Evolutionary conservation across 306 rosid species (phyloP), one percentile per base, ranked within the genome.

Genomic region (Malus sieversii): DNA sequence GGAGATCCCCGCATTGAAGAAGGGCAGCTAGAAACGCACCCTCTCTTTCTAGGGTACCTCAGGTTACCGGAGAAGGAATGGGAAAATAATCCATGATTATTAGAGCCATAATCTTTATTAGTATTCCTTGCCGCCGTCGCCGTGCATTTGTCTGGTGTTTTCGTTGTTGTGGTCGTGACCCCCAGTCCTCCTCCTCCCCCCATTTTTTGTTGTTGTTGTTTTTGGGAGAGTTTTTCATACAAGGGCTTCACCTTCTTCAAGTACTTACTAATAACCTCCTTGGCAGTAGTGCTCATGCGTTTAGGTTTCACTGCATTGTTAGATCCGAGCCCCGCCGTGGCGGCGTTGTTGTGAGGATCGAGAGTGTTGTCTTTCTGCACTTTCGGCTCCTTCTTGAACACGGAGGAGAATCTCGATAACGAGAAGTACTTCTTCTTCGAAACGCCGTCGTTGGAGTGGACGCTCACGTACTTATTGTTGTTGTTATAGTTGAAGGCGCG

Each of bases 1-100:
- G 99, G 99, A 0, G 99, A 95, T 2, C 97, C 85, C 79, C 96
- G 79, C 77, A 87, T 92, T 3, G 99, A 95, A 33, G 99, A 92
- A 19, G 99, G 99, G 20, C 97, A 90, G 76, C 98, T 95, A 0
- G 99, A 86, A 23, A 84, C 77, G 59, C 85, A 85, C 79, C 87
- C 87, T 69, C 85, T 86, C 74, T 82, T 87, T 38, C 91, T 63
- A 2, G 96, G 97, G 70, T 90, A 87, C 80, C 92, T 88, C 69
- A 95, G 66, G 32, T 95, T 95, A 23, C 98, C 98, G 0, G 97
- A 95, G 61, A 95, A 95, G 0, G 98, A 92, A n/a, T 90, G 90
- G 71, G 96, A 92, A 60, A 90, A 74, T 30, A 63, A 78, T 2
- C 79, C 77, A 19, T n/a, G 58, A 35, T 20, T 59, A 4, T 22